These are phyloP conservation scores for Tetragonia tetragonoides DNA, from an alignment of 148 eudicot species.

Conservation along the genomic window DNA sequence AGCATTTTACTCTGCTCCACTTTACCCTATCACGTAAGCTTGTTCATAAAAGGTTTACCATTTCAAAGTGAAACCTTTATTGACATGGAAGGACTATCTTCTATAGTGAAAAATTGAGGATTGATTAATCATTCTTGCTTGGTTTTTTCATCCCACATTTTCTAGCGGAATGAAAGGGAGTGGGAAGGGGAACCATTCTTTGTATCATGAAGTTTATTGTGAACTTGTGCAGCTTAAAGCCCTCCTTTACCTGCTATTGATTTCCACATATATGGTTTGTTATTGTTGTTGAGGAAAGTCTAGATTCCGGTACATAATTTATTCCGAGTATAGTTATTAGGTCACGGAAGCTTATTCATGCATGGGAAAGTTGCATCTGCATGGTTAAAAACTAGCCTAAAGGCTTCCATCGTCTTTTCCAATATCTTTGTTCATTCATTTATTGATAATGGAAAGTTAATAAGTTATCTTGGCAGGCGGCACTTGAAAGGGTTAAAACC, in stretches of 20 bases:
- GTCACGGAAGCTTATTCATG: background rate
- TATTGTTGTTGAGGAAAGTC: background rate
- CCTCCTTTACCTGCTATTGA: background rate
- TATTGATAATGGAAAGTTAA: background rate
- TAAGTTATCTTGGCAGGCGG: slow-evolving; percentile 45
- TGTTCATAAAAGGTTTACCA: background rate
- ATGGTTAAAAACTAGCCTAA: background rate
- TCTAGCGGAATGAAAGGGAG: background rate
- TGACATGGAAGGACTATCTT: background rate
- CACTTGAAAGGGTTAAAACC: slow-evolving; percentile 48
- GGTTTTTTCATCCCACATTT: background rate
- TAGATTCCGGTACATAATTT: background rate
- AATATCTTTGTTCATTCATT: background rate
- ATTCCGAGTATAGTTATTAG: background rate
- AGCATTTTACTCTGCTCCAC: background rate
- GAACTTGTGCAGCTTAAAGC: background rate
- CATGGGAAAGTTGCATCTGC: background rate
- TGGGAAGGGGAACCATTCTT: background rate
- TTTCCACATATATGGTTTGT: background rate
- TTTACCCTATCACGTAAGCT: background rate
- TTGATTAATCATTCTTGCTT: background rate
- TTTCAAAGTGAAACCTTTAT: background rate
- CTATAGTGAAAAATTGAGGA: background rate
- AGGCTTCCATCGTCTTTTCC: background rate
- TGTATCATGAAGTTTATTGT: background rate